Percentiles rank a stretch among this genome's conserved stretches.
Conservation (phyloP, 257 asterid species). For the Nicotiana benthamiana region DNA sequence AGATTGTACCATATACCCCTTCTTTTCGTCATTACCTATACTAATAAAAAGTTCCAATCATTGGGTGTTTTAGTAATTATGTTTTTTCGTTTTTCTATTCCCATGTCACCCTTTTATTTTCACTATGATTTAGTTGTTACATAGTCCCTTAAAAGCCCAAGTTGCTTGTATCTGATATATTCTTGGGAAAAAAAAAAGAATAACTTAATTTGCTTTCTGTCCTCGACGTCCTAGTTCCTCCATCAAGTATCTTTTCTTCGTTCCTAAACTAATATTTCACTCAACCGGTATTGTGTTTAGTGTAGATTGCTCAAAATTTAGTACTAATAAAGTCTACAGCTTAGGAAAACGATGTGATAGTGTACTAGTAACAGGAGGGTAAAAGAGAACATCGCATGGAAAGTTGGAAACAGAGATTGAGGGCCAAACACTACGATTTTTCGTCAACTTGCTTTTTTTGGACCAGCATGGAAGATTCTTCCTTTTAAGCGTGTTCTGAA, state of each 20-base stretch:
- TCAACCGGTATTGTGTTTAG: not conserved
- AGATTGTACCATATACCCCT: not conserved
- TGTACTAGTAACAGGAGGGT: no score
- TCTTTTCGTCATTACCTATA: not conserved
- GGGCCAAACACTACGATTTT: not conserved
- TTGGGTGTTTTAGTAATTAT: not conserved
- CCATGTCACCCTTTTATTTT: not conserved
- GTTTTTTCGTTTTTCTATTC: not conserved
- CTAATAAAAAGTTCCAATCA: not conserved
- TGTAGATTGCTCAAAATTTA: not conserved
- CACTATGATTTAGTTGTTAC: not conserved
- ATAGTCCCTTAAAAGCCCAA: not conserved
- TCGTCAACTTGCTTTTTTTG: not conserved
- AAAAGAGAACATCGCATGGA: not conserved
- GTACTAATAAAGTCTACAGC: not conserved
- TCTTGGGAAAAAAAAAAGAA: no score
- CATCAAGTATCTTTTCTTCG: not conserved
- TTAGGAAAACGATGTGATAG: no score
- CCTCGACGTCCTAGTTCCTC: not conserved
- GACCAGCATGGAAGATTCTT: not conserved
- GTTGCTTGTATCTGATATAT: not conserved
- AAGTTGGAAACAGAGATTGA: not conserved
- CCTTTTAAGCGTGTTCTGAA: not conserved
- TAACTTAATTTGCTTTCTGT: no score
- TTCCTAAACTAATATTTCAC: no score